Base-by-base conservation (phyloP, 352 stramenopile species). In the Globisporangium lucens region DNA sequence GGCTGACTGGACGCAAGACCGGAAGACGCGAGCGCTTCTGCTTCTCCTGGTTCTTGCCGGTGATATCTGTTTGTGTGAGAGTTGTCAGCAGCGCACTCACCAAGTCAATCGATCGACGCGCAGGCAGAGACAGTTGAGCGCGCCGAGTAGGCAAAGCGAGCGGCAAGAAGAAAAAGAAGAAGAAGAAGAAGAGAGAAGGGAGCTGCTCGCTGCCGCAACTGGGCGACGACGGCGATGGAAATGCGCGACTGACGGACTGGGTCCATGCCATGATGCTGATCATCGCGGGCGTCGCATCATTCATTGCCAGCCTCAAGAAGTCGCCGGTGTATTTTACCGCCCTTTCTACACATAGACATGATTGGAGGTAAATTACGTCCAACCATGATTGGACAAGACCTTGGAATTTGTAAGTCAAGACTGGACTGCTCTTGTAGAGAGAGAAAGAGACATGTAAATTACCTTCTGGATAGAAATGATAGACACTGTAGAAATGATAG, bases 381-480 rank as follows among this genome's bases (percentile, higher is more conserved):
- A 7, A 24, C 33, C 13, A 13, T n/a, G 3, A n/a, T 47, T n/a
- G 13, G 41, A 4, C 41, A 20, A 47, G 4, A 47, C 8, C 3
- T 9, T 49, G 17, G 1, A n/a, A 9, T 22, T 49, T 17, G 43
- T 22, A 22, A 22, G 43, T 41, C 4, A 7, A 49, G 15, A 22
- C 15, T 49, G 4, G 17, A 49, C 5, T 38, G 30, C 38, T 38
- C 30, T 41, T 38, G 27, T 30, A 62, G n/a, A 62, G 56, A 61
- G 29, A 43, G 35, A 43, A n/a, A n/a, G 7, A 30, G 30, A 62
- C 36, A 49, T 17, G 12, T 65, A 65, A 57, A 57, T 65, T 36
- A 65, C 60, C 13, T 35, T 27, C 30, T 38, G 9, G 56, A 30
- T 61, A 61, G 56, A 61, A 46, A 61, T 9, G 56, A 24, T 61